phyloP scores from a whole-genome alignment of 768 basidiomycete species.

The Trametes coccinea region DNA sequence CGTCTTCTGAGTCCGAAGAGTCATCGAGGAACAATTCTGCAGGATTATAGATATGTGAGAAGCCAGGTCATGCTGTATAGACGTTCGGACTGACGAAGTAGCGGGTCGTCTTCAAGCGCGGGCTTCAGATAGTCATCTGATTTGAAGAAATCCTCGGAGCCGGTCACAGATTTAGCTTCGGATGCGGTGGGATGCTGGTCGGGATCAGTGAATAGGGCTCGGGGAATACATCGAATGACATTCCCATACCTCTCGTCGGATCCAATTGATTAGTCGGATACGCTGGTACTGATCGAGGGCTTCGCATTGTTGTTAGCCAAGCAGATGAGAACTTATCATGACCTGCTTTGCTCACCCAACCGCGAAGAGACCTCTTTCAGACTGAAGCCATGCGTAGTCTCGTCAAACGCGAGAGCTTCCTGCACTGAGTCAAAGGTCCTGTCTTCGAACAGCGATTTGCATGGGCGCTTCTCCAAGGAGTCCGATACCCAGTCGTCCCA shows the following conservation, averaged over 20 bases:
- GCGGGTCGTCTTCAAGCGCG: conserved; percentile 79
- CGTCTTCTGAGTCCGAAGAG: conserved; percentile 83
- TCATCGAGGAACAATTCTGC: conserved; percentile 63
- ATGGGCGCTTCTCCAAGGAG: conserved; percentile 51
- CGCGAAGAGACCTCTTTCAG: conserved; percentile 49
- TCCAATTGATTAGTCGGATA: conserved; percentile 84
- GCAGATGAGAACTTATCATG: too few relatives aligned
- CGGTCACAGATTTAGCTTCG: conserved; percentile 49
- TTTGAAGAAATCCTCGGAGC: conserved; percentile 61
- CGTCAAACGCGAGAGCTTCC: conserved; percentile 65
- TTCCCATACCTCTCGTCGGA: conserved; percentile 65
- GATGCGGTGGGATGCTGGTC: conserved; percentile 53
- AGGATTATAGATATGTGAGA: not conserved
- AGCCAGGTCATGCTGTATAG: not conserved
- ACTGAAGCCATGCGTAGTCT: conserved; percentile 59
- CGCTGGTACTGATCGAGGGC: conserved; percentile 78
- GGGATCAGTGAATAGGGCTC: conserved; percentile 8
- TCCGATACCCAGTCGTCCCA: conserved; percentile 86
- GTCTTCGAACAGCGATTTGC: conserved; percentile 77
- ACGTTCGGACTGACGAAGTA: conserved; percentile 67
- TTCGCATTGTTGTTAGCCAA: conserved; percentile 29
- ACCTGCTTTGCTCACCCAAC: conserved; percentile 49
- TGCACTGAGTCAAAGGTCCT: conserved; percentile 56
- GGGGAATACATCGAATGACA: too few relatives aligned
- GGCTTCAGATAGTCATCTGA: conserved; percentile 85